Evolutionary conservation across 23 red algal species (phyloP).

Genomic region (Pyropia yezoensis): DNA sequence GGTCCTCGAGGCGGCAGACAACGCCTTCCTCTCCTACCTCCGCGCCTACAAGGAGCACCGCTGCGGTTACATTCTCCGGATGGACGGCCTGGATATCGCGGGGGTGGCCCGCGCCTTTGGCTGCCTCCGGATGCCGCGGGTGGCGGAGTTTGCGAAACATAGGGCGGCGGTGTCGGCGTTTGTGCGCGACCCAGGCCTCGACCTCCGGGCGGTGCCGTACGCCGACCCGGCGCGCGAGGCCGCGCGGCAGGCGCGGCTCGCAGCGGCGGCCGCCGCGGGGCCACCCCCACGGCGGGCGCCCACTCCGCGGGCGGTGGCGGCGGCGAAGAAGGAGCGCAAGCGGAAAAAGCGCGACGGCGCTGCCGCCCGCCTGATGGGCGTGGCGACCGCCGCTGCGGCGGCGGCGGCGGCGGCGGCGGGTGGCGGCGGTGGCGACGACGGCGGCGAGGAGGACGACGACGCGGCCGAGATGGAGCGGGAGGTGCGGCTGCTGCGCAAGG

Average conservation of each 20-base stretch:
- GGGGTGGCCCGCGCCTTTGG: conserved; percentile 42
- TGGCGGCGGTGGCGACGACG: neutral
- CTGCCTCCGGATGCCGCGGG: conserved; percentile 48
- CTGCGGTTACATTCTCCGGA: conserved; percentile 43
- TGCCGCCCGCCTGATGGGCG: neutral
- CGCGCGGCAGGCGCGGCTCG: conserved; percentile 28
- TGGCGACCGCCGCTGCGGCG: neutral
- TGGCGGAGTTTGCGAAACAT: conserved; percentile 59
- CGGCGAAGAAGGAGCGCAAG: conserved; percentile 46
- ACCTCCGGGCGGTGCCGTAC: conserved; percentile 43
- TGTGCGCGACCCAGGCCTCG: conserved; percentile 6
- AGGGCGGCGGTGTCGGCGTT: conserved; percentile 8
- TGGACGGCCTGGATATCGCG: conserved; percentile 43
- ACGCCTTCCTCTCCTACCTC: conserved; percentile 61
- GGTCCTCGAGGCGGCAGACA: conserved; percentile 49
- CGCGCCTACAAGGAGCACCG: conserved; percentile 77
- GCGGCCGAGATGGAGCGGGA: conserved; percentile 2
- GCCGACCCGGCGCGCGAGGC: conserved; percentile 44
- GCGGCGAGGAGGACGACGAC: conserved; percentile 1
- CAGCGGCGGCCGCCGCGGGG: conserved; percentile 12
- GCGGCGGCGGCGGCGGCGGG: neutral
- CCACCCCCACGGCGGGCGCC: conserved; percentile 12
- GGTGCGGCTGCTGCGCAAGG: conserved; percentile 1
- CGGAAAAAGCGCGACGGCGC: neutral
- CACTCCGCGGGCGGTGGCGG: neutral